phyloP scores from a whole-genome alignment of 805 yeast genomes.

The fission yeast (Schizosaccharomyces pombe) region ASM294v3 CU329670.1:3485001-3485500 shows the following conservation, averaged over 20 bases:
- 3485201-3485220: no score
- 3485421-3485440: not conserved
- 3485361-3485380: no score
- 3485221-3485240: not conserved
- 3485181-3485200: no score
- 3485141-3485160: no score
- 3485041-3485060: constrained; percentile 48
- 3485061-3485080: constrained; percentile 61
- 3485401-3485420: constrained; percentile 11
- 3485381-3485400: constrained; percentile 26
- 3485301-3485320: constrained; percentile 45
- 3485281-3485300: constrained; percentile 42
- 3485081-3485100: no score
- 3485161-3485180: no score
- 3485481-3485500: constrained; percentile 16
- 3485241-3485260: constrained; percentile 52
- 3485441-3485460: not conserved
- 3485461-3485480: constrained; percentile 10
- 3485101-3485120: no score
- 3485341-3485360: constrained; percentile 18
- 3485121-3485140: no score
- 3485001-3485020: constrained; percentile 27
- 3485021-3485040: constrained; percentile 68
- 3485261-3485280: constrained; percentile 37
- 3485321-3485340: constrained; percentile 70